A percentile compares a stretch with the other conserved stretches of the same genome.
Evolutionary conservation across 2,329 filamentous ascomycete genomes (phyloP).

Genomic region (Rutstroemia sydowiana): DNA sequence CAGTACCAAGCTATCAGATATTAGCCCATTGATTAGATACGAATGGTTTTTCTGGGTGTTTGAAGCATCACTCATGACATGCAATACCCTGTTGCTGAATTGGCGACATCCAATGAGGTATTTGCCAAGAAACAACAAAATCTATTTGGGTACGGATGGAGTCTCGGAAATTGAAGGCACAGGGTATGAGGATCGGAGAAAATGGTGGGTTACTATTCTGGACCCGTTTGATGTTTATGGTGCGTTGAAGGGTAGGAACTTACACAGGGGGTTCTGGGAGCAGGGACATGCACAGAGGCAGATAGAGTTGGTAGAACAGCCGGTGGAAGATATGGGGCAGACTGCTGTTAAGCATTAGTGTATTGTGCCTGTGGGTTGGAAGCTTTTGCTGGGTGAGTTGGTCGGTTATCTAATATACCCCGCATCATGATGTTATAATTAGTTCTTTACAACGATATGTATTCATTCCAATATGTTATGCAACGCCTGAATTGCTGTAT

Average conservation of each 20-base stretch:
- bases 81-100: slow-evolving; percentile 44
- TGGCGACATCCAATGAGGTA: slow-evolving; percentile 42
- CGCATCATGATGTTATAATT: too few species aligned
- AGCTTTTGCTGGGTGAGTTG: too few species aligned
- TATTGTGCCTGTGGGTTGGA: too few species aligned
- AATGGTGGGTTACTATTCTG: slow-evolving; percentile 17
- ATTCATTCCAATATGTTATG: too few species aligned
- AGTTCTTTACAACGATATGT: too few species aligned
- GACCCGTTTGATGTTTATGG: slow-evolving; percentile 28
- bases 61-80: slow-evolving; percentile 46
- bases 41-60: slow-evolving; percentile 56
- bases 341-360: too few species aligned
- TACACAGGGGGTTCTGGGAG: slow-evolving; percentile 25
- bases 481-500: too few species aligned
- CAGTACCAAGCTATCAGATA: slow-evolving; percentile 26
- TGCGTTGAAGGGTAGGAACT: slow-evolving; percentile 19
- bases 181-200: slow-evolving; percentile 42
- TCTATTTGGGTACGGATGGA: slow-evolving; percentile 45
- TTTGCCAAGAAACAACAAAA: slow-evolving; percentile 40
- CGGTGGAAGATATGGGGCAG: neutral
- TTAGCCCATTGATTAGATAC: slow-evolving; percentile 44
- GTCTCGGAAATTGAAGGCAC: slow-evolving; percentile 41
- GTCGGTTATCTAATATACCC: too few species aligned
- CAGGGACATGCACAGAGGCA: slow-evolving; percentile 13
- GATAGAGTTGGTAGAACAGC: neutral